Evolutionary conservation across 2,329 filamentous ascomycete species (phyloP), one percentile per base, ranked within the genome.

Genomic region (Herpomyces periplanetae): DNA sequence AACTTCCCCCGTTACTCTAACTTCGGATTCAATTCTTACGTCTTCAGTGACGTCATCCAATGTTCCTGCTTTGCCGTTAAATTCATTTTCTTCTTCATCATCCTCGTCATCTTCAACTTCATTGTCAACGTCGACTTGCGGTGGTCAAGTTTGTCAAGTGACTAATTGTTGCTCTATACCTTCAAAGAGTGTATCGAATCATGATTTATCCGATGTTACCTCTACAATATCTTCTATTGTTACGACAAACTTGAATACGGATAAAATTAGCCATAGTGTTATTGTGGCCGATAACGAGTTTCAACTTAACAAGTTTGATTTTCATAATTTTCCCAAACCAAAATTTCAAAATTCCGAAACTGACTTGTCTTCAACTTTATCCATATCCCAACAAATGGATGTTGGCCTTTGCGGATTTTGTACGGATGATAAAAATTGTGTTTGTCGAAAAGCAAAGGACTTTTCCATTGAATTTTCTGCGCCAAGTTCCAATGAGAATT

Each of bases 41-140:
- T 42, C 42, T 22, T 43, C 41, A 26, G 40, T 41, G 17, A 41
- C 40, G 4, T 37, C 35, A 27, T 42, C 33, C 15, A 36, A 40
- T 26, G 45, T 46, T 18, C 45, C 34, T 14, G 34, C 40, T 21
- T 35, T 40, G 18, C 36, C 34, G 17, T 20, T 29, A 17, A 33
- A 39, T 13, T 39, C 33, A 24, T 41, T 42, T 19, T 40, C 44
- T 20, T 39, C 40, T 24, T 31, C 34, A 22, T 30, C 33, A 20
- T 23, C 29, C 26, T 18, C 31, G 26, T 23, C 17, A 27, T 34
- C 32, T 3, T 38, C 34, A 13, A 27, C 25, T 5, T 30, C 26
- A 11, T 32, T 28, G 10, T 30, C 25, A 11, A 33, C 32, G 4
- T 27, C 26, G 15, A 27, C 27, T 5, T 19, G 23, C 6, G 19